A percentile compares a stretch with the other conserved stretches of the same genome.
Evolutionary conservation across 306 rosid species (phyloP).

Genomic region (Herpetospermum pedunculosum): DNA sequence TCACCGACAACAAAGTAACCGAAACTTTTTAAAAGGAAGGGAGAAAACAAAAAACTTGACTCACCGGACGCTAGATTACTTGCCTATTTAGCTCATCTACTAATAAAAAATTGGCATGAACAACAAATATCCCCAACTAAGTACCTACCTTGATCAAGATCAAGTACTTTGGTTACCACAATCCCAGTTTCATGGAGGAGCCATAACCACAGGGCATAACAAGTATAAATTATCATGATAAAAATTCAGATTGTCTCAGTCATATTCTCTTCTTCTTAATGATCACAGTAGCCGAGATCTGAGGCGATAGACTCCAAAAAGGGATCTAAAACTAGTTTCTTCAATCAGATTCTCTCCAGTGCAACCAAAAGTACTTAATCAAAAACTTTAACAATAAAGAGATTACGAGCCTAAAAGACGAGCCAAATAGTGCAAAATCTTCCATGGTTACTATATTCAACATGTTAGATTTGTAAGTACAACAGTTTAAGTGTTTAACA

Average conservation of each 20-base stretch:
- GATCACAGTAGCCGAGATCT: neutral
- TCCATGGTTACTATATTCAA: neutral
- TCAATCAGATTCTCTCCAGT: neutral
- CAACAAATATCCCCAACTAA: neutral
- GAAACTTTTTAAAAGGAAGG: neutral
- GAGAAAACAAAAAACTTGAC: neutral
- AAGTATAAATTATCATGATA: neutral
- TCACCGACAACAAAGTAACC: neutral
- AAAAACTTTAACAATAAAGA: neutral
- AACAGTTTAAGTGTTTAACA: neutral
- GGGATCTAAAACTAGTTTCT: neutral
- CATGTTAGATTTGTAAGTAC: neutral
- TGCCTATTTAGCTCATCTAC: neutral
- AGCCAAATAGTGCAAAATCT: neutral
- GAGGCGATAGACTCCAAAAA: neutral
- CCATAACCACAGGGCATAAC: neutral
- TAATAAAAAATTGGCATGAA: neutral
- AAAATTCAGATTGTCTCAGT: neutral
- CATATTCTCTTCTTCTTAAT: neutral
- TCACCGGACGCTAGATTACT: neutral
- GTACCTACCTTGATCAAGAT: neutral
- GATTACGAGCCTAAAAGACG: neutral
- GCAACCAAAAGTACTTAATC: neutral
- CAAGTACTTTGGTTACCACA: neutral
- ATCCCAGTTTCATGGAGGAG: neutral